Evolutionary conservation across 129 eudicot genomes (phyloP).

Genomic region (Chrysanthemum lavandulifolium): DNA sequence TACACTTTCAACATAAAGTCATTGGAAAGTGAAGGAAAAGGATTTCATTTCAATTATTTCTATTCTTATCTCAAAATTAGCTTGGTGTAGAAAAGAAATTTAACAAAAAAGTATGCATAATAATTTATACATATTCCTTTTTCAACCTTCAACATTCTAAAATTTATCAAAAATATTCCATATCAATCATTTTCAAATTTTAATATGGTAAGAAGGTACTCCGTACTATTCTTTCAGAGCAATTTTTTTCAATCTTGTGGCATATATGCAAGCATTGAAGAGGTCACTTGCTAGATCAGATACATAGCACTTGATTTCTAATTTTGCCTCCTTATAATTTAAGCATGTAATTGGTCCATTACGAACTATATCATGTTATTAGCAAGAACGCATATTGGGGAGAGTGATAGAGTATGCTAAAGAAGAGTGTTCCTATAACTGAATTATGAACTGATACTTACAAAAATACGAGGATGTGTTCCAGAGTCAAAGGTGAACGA

Average conservation of each 20-base stretch:
- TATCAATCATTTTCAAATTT: too few relatives aligned
- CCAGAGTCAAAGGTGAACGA: conserved; percentile 42
- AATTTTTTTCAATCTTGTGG: too few relatives aligned
- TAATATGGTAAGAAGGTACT: too few relatives aligned
- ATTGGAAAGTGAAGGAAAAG: not conserved
- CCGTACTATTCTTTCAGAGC: too few relatives aligned
- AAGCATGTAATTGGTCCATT: not conserved
- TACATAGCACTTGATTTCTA: too few relatives aligned
- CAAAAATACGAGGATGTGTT: conserved; percentile 35
- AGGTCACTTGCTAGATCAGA: not conserved
- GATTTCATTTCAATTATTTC: not conserved
- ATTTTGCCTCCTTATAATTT: too few relatives aligned
- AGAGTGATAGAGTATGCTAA: not conserved
- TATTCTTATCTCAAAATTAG: not conserved
- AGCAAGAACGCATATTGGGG: not conserved
- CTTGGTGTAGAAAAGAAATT: not conserved
- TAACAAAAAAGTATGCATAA: not conserved
- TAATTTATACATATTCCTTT: too few relatives aligned
- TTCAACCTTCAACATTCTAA: too few relatives aligned
- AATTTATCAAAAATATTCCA: too few relatives aligned
- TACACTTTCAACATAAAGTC: too few relatives aligned
- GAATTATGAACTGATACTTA: conserved; percentile 35
- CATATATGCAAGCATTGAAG: too few relatives aligned
- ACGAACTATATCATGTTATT: not conserved
- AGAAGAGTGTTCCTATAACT: not conserved